Conservation (phyloP, 2,329 filamentous ascomycete genomes). For the Amphichorda felina region DNA sequence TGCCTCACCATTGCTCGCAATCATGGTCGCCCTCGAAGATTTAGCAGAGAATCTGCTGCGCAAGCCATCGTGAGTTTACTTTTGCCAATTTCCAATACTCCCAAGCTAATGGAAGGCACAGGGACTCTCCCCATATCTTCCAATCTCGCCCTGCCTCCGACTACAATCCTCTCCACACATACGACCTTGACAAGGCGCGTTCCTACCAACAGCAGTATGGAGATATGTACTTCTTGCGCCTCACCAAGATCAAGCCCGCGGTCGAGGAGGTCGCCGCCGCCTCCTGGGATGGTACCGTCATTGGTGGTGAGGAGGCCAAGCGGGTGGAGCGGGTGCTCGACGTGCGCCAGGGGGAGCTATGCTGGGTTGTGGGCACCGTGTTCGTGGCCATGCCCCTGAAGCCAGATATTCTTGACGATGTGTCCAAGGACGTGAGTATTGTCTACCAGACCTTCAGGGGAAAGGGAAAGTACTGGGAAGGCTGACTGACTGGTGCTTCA, state of each 20-base stretch:
- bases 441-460: not conserved
- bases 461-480: not conserved
- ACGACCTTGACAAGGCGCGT: slow-evolving; percentile 54
- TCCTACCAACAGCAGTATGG: slow-evolving; percentile 93
- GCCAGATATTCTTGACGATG: slow-evolving; percentile 89
- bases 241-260: slow-evolving; percentile 75
- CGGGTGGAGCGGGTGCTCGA: slow-evolving; percentile 84
- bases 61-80: slow-evolving; percentile 16
- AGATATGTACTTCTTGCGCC: slow-evolving; percentile 92
- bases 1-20: no score
- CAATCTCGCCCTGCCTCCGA: slow-evolving; percentile 40
- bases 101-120: slow-evolving; percentile 5
- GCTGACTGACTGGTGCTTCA: not conserved
- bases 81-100: no score
- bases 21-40: slow-evolving; percentile 12
- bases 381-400: slow-evolving; percentile 98
- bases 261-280: slow-evolving; percentile 64
- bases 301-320: slow-evolving; percentile 64
- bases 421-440: slow-evolving; percentile 69
- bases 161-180: slow-evolving; percentile 70
- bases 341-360: slow-evolving; percentile 88
- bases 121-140: slow-evolving; percentile 20
- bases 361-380: slow-evolving; percentile 88
- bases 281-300: slow-evolving; percentile 67
- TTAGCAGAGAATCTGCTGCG: slow-evolving; percentile 19